Conservation (phyloP, 441 rosid species). For the Eruca vesicaria region DNA sequence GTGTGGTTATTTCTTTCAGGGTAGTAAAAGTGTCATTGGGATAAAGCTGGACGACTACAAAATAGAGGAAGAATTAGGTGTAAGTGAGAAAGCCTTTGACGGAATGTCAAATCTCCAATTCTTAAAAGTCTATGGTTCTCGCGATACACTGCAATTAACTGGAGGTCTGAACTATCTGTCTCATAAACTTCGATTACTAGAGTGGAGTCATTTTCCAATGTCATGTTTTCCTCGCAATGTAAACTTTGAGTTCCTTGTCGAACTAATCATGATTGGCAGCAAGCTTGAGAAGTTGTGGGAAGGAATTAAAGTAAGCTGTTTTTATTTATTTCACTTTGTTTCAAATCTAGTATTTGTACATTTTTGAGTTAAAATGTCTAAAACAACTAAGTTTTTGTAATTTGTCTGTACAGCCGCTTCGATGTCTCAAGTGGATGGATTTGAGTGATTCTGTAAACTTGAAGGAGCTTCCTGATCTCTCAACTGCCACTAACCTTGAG, state of each 20-base stretch:
- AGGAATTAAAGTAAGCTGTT: neutral
- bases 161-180: no score
- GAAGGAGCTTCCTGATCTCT: no score
- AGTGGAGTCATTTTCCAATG: neutral
- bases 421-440: no score
- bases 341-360: neutral
- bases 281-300: constrained; percentile 5
- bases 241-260: neutral
- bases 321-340: neutral
- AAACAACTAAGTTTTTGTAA: no score
- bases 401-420: neutral
- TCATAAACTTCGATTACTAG: neutral
- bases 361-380: no score
- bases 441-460: no score
- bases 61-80: neutral
- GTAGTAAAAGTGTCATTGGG: neutral
- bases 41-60: neutral
- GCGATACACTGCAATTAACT: neutral
- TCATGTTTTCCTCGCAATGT: neutral
- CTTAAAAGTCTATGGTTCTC: neutral
- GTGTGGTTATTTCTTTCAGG: neutral
- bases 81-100: neutral
- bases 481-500: no score
- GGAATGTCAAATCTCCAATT: no score
- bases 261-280: neutral